A percentile compares a stretch with the other conserved stretches of the same genome.
Conservation (phyloP, 805 yeast genomes). For the Hanseniaspora vineae region DNA sequence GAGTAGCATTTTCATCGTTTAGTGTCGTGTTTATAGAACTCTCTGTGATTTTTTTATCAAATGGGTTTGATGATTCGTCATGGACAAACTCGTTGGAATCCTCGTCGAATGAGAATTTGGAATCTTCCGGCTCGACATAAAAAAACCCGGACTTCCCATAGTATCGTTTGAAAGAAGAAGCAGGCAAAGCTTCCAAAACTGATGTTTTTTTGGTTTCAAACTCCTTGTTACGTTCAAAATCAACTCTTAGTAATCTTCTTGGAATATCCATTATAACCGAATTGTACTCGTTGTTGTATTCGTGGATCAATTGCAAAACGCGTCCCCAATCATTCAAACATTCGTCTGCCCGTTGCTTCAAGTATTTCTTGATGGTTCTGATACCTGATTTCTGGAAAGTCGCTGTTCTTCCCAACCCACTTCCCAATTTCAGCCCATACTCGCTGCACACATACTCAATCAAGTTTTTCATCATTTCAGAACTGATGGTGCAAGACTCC, state of each 20-base stretch:
- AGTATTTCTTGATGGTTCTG: constrained; percentile 9
- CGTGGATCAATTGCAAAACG: neutral
- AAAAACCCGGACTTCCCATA: constrained; percentile 11
- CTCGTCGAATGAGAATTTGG: constrained; percentile 5
- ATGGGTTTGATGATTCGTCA: neutral
- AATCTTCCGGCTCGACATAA: constrained; percentile 15
- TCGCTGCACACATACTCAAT: constrained; percentile 14
- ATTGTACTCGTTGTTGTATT: constrained; percentile 1
- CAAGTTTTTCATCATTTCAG: constrained; percentile 19
- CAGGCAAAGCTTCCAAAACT: constrained; percentile 11
- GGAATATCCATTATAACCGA: constrained; percentile 1
- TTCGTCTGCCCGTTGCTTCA: constrained; percentile 9
- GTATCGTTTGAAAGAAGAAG: constrained; percentile 13
- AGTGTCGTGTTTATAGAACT: no score
- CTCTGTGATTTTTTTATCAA: no score
- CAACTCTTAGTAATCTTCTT: neutral
- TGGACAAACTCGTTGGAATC: constrained; percentile 6
- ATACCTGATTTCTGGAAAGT: constrained; percentile 13
- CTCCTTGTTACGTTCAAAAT: constrained; percentile 1
- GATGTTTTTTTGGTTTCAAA: constrained; percentile 11
- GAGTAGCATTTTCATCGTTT: no score
- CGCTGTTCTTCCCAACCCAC: constrained; percentile 13
- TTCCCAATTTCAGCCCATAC: constrained; percentile 16
- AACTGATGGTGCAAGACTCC: constrained; percentile 18
- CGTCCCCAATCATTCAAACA: constrained; percentile 16